Evolutionary conservation across 202 grass and related monocot genomes (phyloP).

Genomic region (Cymbopogon flexuosus): DNA sequence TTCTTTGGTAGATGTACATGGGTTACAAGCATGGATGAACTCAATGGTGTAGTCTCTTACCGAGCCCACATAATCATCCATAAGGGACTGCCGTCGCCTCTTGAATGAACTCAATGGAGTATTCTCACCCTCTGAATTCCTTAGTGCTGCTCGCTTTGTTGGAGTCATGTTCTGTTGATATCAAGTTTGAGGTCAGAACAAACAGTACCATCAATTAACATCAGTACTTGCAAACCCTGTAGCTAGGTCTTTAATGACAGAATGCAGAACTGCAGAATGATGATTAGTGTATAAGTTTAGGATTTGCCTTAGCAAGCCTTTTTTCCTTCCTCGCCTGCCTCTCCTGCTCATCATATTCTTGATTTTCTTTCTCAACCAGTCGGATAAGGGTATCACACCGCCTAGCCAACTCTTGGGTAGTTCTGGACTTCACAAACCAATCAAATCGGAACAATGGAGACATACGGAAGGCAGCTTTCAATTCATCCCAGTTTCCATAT

Average conservation of each 20-base stretch:
- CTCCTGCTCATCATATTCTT: constrained; percentile 93
- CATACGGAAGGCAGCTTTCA: constrained; percentile 87
- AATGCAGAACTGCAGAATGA: not conserved
- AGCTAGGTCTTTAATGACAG: not conserved
- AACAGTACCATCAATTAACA: not conserved
- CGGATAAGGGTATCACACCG: constrained; percentile 94
- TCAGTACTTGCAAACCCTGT: not conserved
- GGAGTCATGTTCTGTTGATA: constrained; percentile 70
- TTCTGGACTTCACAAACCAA: constrained; percentile 99
- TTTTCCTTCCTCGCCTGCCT: constrained; percentile 93
- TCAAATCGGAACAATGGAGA: constrained; percentile 93
- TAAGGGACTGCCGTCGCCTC: constrained; percentile 58
- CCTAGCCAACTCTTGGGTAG: constrained; percentile 86
- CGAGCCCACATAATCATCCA: constrained; percentile 66
- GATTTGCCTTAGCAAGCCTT: constrained; percentile 72
- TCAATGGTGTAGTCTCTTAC: constrained; percentile 22
- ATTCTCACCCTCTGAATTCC: constrained; percentile 57
- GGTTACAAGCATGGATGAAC: not conserved
- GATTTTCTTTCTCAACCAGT: constrained; percentile 95
- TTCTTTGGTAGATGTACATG: not conserved
- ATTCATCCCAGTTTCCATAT: constrained; percentile 95
- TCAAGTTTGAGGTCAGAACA: constrained; percentile 3
- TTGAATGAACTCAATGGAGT: constrained; percentile 60
- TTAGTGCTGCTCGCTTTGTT: constrained; percentile 52
- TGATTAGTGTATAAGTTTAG: not conserved